These are phyloP conservation scores for Microstroma glucosiphilum DNA, from an alignment of 1,284 basidiomycete species.

Conservation along the genomic window DNA sequence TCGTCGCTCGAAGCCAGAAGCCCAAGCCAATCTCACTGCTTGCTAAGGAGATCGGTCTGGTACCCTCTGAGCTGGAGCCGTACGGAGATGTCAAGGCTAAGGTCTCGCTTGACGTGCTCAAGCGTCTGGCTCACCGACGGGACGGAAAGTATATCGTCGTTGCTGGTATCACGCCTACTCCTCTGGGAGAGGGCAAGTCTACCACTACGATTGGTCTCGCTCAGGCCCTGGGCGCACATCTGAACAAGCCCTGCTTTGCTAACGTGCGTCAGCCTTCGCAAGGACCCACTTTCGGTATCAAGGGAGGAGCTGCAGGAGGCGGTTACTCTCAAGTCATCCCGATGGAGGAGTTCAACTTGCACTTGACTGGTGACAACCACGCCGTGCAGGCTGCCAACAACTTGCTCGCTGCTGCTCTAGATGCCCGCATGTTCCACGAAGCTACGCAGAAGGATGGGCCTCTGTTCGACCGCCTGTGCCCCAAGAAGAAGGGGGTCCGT, in stretches of 20 bases:
- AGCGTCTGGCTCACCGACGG: constrained; percentile 75
- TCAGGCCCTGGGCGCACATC: constrained; percentile 90
- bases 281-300: constrained; percentile 98
- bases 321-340: constrained; percentile 99
- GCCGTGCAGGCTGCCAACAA: constrained; percentile 98
- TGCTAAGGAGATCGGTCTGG: constrained; percentile 81
- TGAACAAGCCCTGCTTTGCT: constrained; percentile 86
- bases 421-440: constrained; percentile 98
- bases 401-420: constrained; percentile 87
- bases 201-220: constrained; percentile 97
- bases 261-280: constrained; percentile 99
- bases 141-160: constrained; percentile 97
- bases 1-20: constrained; percentile 88
- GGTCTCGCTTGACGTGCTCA: constrained; percentile 80
- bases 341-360: constrained; percentile 97
- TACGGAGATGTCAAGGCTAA: constrained; percentile 98
- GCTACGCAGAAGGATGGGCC: constrained; percentile 91
- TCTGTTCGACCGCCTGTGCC: constrained; percentile 85
- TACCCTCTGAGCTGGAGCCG: constrained; percentile 79
- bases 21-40: constrained; percentile 82
- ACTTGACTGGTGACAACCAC: constrained; percentile 96
- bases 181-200: constrained; percentile 95
- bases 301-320: constrained; percentile 95
- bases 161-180: constrained; percentile 95
- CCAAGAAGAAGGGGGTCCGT: constrained; percentile 86